A percentile compares a stretch with the other conserved stretches of the same genome.
These are phyloP conservation scores for Plasmopara muralis DNA, from an alignment of 352 stramenopile species.

Conservation along the genomic window DNA sequence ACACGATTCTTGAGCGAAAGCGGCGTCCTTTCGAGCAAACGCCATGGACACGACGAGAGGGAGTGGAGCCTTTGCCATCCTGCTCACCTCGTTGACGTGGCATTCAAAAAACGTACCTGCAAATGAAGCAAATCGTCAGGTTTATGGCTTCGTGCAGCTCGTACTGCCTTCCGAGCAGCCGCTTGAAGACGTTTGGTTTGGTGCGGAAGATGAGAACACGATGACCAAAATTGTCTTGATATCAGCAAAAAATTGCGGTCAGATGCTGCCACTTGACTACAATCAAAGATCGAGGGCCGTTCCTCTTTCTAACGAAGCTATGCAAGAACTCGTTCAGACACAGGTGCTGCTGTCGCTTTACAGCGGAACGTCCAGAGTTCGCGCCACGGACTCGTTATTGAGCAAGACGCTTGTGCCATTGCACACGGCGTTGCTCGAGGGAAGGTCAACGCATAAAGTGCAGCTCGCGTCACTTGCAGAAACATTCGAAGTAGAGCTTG, in stretches of 20 bases:
- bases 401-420: conserved; percentile 34
- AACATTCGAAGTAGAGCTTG: conserved; percentile 31
- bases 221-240: conserved; percentile 33
- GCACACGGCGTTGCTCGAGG: conserved; percentile 22
- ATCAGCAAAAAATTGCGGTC: not conserved
- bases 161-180: conserved; percentile 20
- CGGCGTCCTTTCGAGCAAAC: conserved; percentile 4
- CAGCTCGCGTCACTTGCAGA: conserved; percentile 10
- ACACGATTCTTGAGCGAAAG: conserved; percentile 18
- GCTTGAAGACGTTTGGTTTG: conserved; percentile 48
- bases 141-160: conserved; percentile 42
- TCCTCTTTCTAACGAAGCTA: conserved; percentile 21
- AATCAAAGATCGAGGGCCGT: conserved; percentile 43
- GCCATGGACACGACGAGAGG: conserved; percentile 14
- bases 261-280: conserved; percentile 28
- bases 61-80: conserved; percentile 32
- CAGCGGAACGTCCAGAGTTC: conserved; percentile 22
- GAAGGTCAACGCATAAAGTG: conserved; percentile 17
- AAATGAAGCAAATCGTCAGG: not conserved
- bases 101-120: conserved; percentile 1
- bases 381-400: conserved; percentile 29
- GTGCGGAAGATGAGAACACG: conserved; percentile 41
- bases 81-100: conserved; percentile 31
- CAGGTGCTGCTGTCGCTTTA: conserved; percentile 39
- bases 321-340: conserved; percentile 36